These are phyloP conservation scores for Suillus alpinus DNA, from an alignment of 768 basidiomycete genomes.

Conservation along the genomic window DNA sequence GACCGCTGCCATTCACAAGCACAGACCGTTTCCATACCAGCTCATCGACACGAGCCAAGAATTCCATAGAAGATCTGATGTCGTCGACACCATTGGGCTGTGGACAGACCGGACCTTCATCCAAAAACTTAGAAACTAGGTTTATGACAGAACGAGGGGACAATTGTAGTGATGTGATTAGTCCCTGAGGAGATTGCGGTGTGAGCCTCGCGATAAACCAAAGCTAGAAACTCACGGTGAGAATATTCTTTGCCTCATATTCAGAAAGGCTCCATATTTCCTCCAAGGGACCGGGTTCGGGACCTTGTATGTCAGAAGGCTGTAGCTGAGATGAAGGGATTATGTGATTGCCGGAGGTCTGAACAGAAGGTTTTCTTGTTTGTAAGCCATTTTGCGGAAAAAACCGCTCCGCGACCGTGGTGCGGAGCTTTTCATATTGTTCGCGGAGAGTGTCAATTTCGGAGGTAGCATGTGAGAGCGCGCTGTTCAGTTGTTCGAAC, in stretches of 20 bases:
- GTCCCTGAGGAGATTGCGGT: not conserved
- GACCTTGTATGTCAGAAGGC: not conserved
- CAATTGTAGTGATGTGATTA: not conserved
- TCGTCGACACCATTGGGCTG: slow-evolving; percentile 9
- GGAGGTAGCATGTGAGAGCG: slow-evolving; percentile 18
- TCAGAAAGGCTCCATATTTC: slow-evolving; percentile 22
- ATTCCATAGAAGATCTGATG: slow-evolving; percentile 22
- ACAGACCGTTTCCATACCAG: slow-evolving; percentile 26
- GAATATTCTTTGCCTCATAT: slow-evolving; percentile 17
- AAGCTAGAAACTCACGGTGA: slow-evolving; percentile 17
- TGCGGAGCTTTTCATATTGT: slow-evolving; percentile 24
- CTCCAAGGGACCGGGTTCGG: not conserved
- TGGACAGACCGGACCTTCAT: not conserved
- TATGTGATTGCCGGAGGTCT: not conserved
- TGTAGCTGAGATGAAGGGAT: not conserved
- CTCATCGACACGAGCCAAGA: slow-evolving; percentile 25
- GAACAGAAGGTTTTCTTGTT: not conserved
- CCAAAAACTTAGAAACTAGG: not conserved
- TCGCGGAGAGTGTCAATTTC: slow-evolving; percentile 25
- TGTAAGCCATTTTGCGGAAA: not conserved
- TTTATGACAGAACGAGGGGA: not conserved
- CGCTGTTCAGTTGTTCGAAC: slow-evolving; percentile 24
- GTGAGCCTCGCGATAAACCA: not conserved
- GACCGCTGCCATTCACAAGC: slow-evolving; percentile 3
- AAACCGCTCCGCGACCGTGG: slow-evolving; percentile 15